Conservation (phyloP, 2,329 filamentous ascomycete species). For the Cadophora sp. region DNA sequence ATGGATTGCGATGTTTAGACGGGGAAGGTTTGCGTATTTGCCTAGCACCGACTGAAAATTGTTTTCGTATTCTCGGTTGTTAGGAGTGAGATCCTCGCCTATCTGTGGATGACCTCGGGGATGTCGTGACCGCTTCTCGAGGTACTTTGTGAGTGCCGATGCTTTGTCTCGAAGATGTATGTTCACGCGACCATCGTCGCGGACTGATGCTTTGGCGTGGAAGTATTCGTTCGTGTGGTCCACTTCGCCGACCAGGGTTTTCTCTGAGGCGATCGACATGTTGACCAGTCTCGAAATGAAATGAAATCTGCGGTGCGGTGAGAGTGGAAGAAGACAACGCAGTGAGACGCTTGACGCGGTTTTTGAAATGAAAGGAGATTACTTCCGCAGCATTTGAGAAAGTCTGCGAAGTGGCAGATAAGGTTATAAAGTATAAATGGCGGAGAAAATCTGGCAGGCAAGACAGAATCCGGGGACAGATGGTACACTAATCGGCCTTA, state of each 20-base stretch:
- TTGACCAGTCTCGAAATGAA: not conserved
- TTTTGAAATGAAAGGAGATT: too few species aligned
- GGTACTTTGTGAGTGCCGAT: slow-evolving; percentile 28
- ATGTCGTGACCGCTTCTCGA: slow-evolving; percentile 23
- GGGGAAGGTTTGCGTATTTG: slow-evolving; percentile 30
- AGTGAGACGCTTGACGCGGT: not conserved
- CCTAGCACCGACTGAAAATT: slow-evolving; percentile 27
- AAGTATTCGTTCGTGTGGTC: slow-evolving; percentile 18
- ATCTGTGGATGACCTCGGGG: slow-evolving; percentile 13
- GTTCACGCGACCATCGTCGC: slow-evolving; percentile 35
- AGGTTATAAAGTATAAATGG: not conserved
- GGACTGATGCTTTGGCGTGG: slow-evolving; percentile 28
- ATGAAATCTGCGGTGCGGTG: too few species aligned
- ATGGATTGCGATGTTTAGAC: slow-evolving; percentile 80
- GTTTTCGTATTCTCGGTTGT: slow-evolving; percentile 31
- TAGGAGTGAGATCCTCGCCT: slow-evolving; percentile 31
- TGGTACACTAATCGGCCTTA: slow-evolving; percentile 15
- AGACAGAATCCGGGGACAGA: not conserved
- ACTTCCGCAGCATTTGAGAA: not conserved
- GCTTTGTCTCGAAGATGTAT: slow-evolving; percentile 30
- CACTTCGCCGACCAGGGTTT: slow-evolving; percentile 1
- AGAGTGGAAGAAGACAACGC: too few species aligned
- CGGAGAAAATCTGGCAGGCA: not conserved
- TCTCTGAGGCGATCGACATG: slow-evolving; percentile 5
- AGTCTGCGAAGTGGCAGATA: not conserved